phyloP scores from a whole-genome alignment of 1,284 basidiomycete genomes.

The Wallemia ichthyophaga region DNA sequence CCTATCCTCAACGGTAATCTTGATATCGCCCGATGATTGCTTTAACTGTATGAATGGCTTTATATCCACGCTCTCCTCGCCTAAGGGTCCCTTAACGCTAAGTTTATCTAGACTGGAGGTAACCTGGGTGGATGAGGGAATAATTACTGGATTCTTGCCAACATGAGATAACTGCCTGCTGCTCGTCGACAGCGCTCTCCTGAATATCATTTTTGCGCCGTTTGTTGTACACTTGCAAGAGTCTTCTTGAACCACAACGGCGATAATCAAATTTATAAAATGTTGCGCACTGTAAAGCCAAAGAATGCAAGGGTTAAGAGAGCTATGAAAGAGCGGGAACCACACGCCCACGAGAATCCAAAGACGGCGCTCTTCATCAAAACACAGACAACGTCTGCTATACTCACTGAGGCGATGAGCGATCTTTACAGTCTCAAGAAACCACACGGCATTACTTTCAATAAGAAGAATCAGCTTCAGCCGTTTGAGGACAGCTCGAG shows the following conservation, averaged over 20 bases:
- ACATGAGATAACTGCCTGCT: background rate
- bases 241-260: no score
- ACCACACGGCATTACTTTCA: conserved; percentile 65
- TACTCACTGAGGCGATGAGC: conserved; percentile 48
- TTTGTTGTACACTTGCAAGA: background rate
- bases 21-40: conserved; percentile 9
- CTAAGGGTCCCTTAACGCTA: conserved; percentile 41
- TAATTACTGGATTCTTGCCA: background rate
- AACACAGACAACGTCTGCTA: conserved; percentile 56
- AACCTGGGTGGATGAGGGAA: conserved; percentile 24
- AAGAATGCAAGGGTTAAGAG: conserved; percentile 94
- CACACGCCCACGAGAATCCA: conserved; percentile 66
- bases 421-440: conserved; percentile 83
- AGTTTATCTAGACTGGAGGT: conserved; percentile 28
- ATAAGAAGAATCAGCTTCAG: conserved; percentile 70
- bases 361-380: conserved; percentile 63
- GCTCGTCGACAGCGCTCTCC: no score
- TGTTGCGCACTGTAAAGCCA: conserved; percentile 27
- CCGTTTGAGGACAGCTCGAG: conserved; percentile 61
- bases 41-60: conserved; percentile 35
- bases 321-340: conserved; percentile 52
- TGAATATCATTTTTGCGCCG: background rate
- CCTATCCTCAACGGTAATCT: conserved; percentile 37
- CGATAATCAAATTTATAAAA: background rate
- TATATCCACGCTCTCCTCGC: conserved; percentile 34